Evolutionary conservation across 169 alveolate species (phyloP), one percentile per base, ranked within the genome.

Genomic region (Theileria parva): DNA sequence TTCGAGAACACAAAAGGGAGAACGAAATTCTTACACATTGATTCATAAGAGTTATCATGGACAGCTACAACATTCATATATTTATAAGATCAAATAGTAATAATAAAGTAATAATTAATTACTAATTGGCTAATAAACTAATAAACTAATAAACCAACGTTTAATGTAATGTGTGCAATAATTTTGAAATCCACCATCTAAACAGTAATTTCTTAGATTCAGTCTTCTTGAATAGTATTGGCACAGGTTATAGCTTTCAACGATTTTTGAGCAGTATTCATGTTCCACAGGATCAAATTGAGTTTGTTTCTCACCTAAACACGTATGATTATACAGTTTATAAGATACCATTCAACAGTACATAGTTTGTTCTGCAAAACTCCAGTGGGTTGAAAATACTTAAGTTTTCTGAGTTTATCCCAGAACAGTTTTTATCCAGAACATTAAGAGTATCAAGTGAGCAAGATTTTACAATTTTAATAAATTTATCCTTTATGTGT

Each of bases 131-230:
- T n/a, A n/a, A 21, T 13, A 3, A 74, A 53, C 6, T 32, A 23
- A 39, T 44, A 1, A n/a, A 44, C 53, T 25, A 55, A n/a, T 13
- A 7, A 39, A 74, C 79, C 8, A 37, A 83, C 89, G 32, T 25
- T 83, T 79, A 0, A 83, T 76, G 53, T 70, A 59, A 27, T 71
- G 63, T 19, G 64, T 83, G 66, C 89, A 83, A 66, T 83, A 83
- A 5, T 81, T 79, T 34, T 83, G 89, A 39, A 53, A 83, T 17
- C 89, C 89, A 25, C 89, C 89, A 21, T 83, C 89, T 17, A 83
- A 57, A 55, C 89, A 83, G 53, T 61, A 83, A 21, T 67, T 77
- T 28, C 71, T 79, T 25, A 73, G 81, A 69, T 71, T 71, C 8
- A 83, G 48, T 11, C 77, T 72, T 17, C 77, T 83, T 19, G 80